Evolutionary conservation across 2,329 filamentous ascomycete species (phyloP).

Genomic region (Phyllosticta paracitricarpa): DNA sequence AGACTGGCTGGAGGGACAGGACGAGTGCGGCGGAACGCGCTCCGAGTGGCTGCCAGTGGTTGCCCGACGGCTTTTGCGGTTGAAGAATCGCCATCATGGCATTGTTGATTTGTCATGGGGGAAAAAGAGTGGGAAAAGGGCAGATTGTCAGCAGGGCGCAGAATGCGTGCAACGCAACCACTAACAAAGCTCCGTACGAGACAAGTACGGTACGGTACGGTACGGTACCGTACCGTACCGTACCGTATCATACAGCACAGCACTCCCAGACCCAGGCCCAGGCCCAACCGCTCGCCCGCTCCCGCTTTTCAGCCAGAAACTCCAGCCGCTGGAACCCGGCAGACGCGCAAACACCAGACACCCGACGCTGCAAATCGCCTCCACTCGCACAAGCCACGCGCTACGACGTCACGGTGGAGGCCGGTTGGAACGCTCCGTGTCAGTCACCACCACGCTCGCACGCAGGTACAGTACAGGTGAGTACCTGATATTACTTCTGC

Average conservation of each 20-base stretch:
- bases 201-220: too few relatives aligned
- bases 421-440: background rate
- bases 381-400: background rate
- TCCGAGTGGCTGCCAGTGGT: background rate
- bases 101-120: background rate
- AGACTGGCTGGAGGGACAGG: background rate
- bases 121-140: background rate
- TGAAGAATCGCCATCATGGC: background rate
- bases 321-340: too few relatives aligned
- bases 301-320: too few relatives aligned
- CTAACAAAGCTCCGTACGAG: too few relatives aligned
- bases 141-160: background rate
- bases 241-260: too few relatives aligned
- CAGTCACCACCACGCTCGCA: background rate
- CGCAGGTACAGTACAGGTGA: too few relatives aligned
- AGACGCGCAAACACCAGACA: too few relatives aligned
- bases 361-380: background rate
- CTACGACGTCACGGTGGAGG: background rate
- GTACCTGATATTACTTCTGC: too few relatives aligned
- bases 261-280: too few relatives aligned
- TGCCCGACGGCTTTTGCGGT: background rate
- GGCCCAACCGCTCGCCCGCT: too few relatives aligned
- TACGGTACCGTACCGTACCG: too few relatives aligned
- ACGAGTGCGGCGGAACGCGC: background rate
- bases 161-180: background rate